Conservation (phyloP, 371 early-diverging fungal species). For the Mortierella polycephala region DNA sequence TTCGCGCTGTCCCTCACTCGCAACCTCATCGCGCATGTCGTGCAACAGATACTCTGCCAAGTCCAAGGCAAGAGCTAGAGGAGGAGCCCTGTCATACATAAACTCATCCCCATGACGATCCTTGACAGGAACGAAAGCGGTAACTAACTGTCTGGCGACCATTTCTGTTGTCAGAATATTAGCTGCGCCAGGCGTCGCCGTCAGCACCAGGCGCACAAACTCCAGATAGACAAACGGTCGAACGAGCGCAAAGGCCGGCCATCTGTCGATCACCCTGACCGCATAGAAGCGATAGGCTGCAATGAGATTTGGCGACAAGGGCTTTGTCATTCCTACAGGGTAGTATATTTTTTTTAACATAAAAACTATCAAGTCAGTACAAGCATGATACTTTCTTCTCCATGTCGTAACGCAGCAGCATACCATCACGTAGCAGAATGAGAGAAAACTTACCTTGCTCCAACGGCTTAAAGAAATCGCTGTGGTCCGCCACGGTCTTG, state of each 20-base stretch:
- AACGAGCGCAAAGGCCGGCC: slow-evolving; percentile 19
- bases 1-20: slow-evolving; percentile 40
- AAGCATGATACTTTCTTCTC: too few relatives aligned
- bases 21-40: slow-evolving; percentile 39
- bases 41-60: slow-evolving; percentile 45
- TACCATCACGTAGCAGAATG: neutral
- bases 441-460: slow-evolving; percentile 24
- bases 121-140: slow-evolving; percentile 15
- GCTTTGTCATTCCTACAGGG: too few relatives aligned
- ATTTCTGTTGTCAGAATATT: neutral
- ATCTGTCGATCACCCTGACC: neutral
- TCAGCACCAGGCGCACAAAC: slow-evolving; percentile 34
- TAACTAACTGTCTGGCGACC: slow-evolving; percentile 3
- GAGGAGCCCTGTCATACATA: slow-evolving; percentile 30
- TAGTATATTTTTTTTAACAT: too few relatives aligned
- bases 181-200: slow-evolving; percentile 23
- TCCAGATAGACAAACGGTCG: slow-evolving; percentile 41
- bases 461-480: slow-evolving; percentile 12
- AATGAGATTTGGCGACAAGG: slow-evolving; percentile 12
- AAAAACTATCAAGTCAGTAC: neutral
- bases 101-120: slow-evolving; percentile 2
- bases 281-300: slow-evolving; percentile 18
- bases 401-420: too few relatives aligned
- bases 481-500: slow-evolving; percentile 1
- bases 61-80: slow-evolving; percentile 38